Conservation (phyloP, 2,329 filamentous ascomycete species). For the Aspergillus pseudoglaucus region DNA sequence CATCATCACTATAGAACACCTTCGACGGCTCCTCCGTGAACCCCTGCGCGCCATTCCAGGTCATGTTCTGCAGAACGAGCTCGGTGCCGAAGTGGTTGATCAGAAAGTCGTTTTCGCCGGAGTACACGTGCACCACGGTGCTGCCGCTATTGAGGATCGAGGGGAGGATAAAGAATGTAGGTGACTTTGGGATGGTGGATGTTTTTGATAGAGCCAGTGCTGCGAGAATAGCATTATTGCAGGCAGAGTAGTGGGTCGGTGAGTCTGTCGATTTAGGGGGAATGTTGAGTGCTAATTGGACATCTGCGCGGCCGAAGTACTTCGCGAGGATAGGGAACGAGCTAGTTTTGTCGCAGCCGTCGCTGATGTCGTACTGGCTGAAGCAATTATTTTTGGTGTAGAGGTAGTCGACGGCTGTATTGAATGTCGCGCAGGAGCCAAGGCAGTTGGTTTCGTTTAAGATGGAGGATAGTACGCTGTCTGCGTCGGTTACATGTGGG, state of each 20-base stretch:
- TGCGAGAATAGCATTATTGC: slow-evolving; percentile 24
- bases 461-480: slow-evolving; percentile 22
- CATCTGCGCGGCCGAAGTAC: slow-evolving; percentile 30
- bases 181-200: slow-evolving; percentile 16
- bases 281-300: slow-evolving; percentile 27
- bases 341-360: slow-evolving; percentile 23
- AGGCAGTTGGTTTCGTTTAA: slow-evolving; percentile 27
- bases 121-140: slow-evolving; percentile 30
- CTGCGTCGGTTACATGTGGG: slow-evolving; percentile 18
- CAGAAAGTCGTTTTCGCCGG: slow-evolving; percentile 33
- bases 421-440: slow-evolving; percentile 30
- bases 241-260: slow-evolving; percentile 17
- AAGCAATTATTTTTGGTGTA: slow-evolving; percentile 19
- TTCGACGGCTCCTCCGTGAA: slow-evolving; percentile 22
- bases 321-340: slow-evolving; percentile 15
- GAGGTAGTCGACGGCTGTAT: slow-evolving; percentile 28
- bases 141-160: slow-evolving; percentile 24
- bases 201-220: slow-evolving; percentile 14
- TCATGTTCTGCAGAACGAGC: slow-evolving; percentile 36
- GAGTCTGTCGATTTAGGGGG: slow-evolving; percentile 4
- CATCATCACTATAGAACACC: slow-evolving; percentile 21
- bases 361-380: slow-evolving; percentile 29
- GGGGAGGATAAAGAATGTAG: slow-evolving; percentile 28
- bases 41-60: slow-evolving; percentile 32
- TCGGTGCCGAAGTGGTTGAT: slow-evolving; percentile 33